These are phyloP conservation scores for Isabelozyma pseudorhagii DNA, from an alignment of 805 yeast genomes.

Conservation along the genomic window DNA sequence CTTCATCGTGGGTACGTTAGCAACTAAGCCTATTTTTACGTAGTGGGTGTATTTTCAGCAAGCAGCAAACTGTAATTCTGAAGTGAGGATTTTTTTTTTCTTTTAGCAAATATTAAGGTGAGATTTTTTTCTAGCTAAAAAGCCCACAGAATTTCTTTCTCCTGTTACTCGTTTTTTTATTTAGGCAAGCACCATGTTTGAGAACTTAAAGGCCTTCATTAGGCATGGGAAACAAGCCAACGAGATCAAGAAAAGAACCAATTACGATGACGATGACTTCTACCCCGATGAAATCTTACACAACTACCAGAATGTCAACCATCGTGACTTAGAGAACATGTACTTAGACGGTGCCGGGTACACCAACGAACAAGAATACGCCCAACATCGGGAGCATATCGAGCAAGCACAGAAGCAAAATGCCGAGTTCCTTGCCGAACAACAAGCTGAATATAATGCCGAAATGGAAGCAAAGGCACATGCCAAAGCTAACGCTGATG, in stretches of 20 bases:
- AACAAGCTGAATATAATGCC: not conserved
- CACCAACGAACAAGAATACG: not conserved
- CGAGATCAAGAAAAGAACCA: conserved; percentile 18
- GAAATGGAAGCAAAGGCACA: not conserved
- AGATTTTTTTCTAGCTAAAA: not conserved
- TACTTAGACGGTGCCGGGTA: not conserved
- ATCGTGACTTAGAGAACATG: not conserved
- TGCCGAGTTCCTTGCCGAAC: not conserved
- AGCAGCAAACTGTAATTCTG: too few relatives aligned
- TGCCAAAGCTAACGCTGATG: not conserved
- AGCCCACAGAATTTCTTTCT: not conserved
- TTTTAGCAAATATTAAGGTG: not conserved
- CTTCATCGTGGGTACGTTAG: too few relatives aligned
- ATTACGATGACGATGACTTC: not conserved
- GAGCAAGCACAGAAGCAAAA: not conserved
- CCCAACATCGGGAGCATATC: not conserved
- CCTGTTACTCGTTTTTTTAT: not conserved
- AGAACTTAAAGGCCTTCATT: conserved; percentile 57
- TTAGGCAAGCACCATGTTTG: conserved; percentile 21
- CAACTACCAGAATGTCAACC: not conserved
- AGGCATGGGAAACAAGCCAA: conserved; percentile 64
- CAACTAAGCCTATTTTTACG: too few relatives aligned
- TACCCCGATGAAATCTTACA: not conserved
- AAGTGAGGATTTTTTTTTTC: too few relatives aligned
- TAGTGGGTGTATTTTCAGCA: too few relatives aligned